phyloP scores from a whole-genome alignment of 2,329 filamentous ascomycete genomes.

The Ceratocystis cubensis region DNA sequence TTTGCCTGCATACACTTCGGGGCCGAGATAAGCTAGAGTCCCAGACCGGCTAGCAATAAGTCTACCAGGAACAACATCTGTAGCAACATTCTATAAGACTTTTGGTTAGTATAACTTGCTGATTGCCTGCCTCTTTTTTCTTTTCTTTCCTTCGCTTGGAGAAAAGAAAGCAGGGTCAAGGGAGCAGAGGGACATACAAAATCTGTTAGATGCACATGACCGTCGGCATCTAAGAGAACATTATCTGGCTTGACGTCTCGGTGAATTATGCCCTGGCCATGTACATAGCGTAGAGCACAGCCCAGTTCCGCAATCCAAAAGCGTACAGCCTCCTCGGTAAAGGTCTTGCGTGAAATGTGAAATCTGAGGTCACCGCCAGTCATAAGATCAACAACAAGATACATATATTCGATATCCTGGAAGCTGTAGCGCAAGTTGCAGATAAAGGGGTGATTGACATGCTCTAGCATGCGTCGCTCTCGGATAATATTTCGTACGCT shows the following conservation, averaged over 20 bases:
- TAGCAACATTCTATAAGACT: conserved; percentile 70
- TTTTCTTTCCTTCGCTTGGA: background rate
- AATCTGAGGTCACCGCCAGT: conserved; percentile 92
- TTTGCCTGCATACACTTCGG: conserved; percentile 82
- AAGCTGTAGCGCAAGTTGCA: conserved; percentile 98
- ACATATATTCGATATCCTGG: conserved; percentile 98
- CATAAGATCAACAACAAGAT: conserved; percentile 96
- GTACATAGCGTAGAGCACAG: conserved; percentile 79
- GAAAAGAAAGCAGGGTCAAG: background rate
- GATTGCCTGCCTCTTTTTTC: background rate
- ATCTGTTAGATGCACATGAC: conserved; percentile 93
- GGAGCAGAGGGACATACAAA: conserved; percentile 52
- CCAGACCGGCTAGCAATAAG: conserved; percentile 89
- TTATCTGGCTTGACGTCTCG: conserved; percentile 89
- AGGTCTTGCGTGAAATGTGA: conserved; percentile 94
- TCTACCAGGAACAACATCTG: conserved; percentile 74
- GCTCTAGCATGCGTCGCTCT: conserved; percentile 93
- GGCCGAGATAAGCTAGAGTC: conserved; percentile 86
- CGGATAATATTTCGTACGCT: conserved; percentile 97
- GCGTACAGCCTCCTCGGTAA: conserved; percentile 89
- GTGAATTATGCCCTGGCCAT: conserved; percentile 77
- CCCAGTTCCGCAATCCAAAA: conserved; percentile 96
- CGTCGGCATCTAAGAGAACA: conserved; percentile 73
- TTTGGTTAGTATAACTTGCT: conserved; percentile 28
- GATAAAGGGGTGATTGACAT: conserved; percentile 93